Base-by-base conservation (phyloP, 352 stramenopile species). In the Pythium dissotocum region DNA sequence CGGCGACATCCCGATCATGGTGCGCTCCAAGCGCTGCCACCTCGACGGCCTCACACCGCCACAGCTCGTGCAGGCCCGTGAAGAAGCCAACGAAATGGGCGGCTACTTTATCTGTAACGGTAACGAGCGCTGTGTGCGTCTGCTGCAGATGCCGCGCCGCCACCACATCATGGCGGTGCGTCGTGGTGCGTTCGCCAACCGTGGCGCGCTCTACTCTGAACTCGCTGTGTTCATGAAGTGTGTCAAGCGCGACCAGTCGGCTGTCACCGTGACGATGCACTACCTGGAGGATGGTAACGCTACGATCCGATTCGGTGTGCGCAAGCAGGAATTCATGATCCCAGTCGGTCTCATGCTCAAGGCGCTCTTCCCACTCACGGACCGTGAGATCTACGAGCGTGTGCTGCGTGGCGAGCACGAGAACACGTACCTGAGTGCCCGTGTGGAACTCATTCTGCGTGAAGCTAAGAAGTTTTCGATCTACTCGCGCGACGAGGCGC, bases 31-130 rank as follows among this genome's bases (percentile, higher is more conserved):
- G 67, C 90, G 88, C 30, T 99, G 97, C 84, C 97, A 99, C 78
- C 82, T 99, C 35, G 75, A 90, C 54, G 85, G 84, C 6, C 87
- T 98, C 58, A 78, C 74, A 28, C 93, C 96, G 0, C 68, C 77
- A 1, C 77, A 99, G 67, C 79, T 99, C 24, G 87, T 99, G 8
- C 72, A 93, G 66, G 78, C 76, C 53, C 73, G 85, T 9, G 91
- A 99, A 79, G 95, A 99, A 76, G 89, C 95, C 63, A 98, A 97
- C 64, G 98, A 99, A 72, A 97, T 99, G 82, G 98, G 98, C 56
- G 98, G 98, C 46, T 99, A 99, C 72, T 99, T 99, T 69, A 98
- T 99, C 65, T 98, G 98, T 71, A 99, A 98, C 77, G 98, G 98
- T 33, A 99, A 99, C 80, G 98, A 99, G 82, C 90, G 97, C 63